phyloP scores from a whole-genome alignment of 257 asterid genomes.

The Nicotiana obtusifolia region DNA sequence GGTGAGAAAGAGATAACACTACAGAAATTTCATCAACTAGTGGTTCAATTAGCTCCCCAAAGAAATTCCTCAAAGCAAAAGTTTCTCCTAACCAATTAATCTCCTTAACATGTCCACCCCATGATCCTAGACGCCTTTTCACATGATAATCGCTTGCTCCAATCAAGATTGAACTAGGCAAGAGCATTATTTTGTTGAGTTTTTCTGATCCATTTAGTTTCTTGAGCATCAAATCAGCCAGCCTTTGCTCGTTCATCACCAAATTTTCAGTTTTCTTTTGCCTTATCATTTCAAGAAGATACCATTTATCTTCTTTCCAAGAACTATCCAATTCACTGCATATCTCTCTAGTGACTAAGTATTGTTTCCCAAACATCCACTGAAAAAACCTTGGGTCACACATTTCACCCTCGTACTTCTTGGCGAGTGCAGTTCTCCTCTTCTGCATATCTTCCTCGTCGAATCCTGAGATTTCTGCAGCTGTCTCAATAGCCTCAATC shows the following conservation, averaged over 20 bases:
- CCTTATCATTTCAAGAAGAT: slow-evolving; percentile 37
- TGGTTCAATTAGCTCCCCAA: slow-evolving; percentile 49
- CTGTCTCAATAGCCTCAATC: slow-evolving; percentile 84
- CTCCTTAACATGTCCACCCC: slow-evolving; percentile 66
- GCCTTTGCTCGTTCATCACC: slow-evolving; percentile 38
- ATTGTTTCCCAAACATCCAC: slow-evolving; percentile 74
- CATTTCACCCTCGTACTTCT: slow-evolving; percentile 54
- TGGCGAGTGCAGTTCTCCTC: slow-evolving; percentile 37
- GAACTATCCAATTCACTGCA: slow-evolving; percentile 45
- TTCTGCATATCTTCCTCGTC: slow-evolving; percentile 63
- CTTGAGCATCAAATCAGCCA: slow-evolving; percentile 45
- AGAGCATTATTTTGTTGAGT: slow-evolving; percentile 22
- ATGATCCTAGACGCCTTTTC: slow-evolving; percentile 56
- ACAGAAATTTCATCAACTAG: slow-evolving; percentile 39
- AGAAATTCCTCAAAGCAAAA: slow-evolving; percentile 59
- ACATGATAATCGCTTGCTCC: slow-evolving; percentile 55
- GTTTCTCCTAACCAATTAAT: slow-evolving; percentile 86
- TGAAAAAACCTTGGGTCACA: slow-evolving; percentile 46
- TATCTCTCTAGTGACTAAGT: slow-evolving; percentile 49
- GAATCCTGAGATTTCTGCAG: slow-evolving; percentile 63
- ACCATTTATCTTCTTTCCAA: slow-evolving; percentile 72
- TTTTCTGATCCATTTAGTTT: slow-evolving; percentile 31
- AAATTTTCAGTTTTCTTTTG: slow-evolving; percentile 22
- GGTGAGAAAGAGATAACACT: slow-evolving; percentile 61
- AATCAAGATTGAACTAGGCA: slow-evolving; percentile 37